These are phyloP conservation scores for Leptosphaerulina australis DNA, from an alignment of 2,329 filamentous ascomycete species.

Conservation along the genomic window DNA sequence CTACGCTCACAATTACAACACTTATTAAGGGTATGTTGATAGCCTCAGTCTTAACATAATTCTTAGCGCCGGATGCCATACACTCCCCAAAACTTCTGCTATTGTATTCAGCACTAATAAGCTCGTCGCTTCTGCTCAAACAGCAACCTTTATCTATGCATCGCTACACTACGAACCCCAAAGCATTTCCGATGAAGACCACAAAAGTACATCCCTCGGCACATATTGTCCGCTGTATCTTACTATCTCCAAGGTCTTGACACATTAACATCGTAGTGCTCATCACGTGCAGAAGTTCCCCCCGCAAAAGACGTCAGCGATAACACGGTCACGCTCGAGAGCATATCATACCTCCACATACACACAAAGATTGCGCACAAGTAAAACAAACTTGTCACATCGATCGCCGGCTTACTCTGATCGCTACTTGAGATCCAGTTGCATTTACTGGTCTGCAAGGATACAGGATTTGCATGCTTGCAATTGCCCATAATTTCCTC, in stretches of 20 bases:
- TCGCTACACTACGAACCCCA: conserved; percentile 9
- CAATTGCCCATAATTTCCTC: background rate
- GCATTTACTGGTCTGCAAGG: background rate
- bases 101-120: conserved; percentile 10
- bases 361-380: conserved; percentile 15
- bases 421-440: background rate
- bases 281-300: conserved; percentile 19
- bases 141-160: conserved; percentile 5
- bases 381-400: conserved; percentile 25
- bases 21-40: conserved; percentile 6
- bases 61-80: conserved; percentile 10
- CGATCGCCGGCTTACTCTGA: conserved; percentile 7
- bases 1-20: conserved; percentile 7
- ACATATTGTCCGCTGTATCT: conserved; percentile 12
- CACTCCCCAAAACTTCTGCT: conserved; percentile 17
- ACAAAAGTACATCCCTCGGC: conserved; percentile 2
- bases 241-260: conserved; percentile 14
- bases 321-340: conserved; percentile 20
- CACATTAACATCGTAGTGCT: background rate
- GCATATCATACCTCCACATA: conserved; percentile 34
- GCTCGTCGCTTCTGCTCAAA: background rate
- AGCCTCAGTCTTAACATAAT: background rate
- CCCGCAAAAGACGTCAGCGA: conserved; percentile 36
- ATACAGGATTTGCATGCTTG: no score
- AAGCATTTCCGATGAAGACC: conserved; percentile 18